These are phyloP conservation scores for Kodamaea arcana DNA, from an alignment of 1,139 yeast species.

Conservation along the genomic window DNA sequence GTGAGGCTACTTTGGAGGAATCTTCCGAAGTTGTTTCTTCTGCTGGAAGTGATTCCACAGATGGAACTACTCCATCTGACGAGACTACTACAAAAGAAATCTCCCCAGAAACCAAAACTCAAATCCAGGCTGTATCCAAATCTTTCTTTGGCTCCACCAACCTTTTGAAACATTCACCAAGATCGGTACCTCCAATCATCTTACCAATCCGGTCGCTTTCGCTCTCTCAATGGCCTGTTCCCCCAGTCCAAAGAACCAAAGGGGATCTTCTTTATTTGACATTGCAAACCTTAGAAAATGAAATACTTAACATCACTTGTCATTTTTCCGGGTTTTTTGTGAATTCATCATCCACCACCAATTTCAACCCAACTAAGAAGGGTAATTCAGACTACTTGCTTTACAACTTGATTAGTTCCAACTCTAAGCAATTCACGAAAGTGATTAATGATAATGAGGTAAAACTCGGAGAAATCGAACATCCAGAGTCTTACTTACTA, in stretches of 20 bases:
- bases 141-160: constrained; percentile 4
- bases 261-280: constrained; percentile 83
- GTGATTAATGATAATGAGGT: constrained; percentile 39
- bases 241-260: constrained; percentile 53
- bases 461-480: constrained; percentile 42
- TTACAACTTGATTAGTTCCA: constrained; percentile 45
- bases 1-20: constrained; percentile 11
- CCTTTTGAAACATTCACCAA: constrained; percentile 7
- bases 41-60: not conserved
- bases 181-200: not conserved
- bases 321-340: constrained; percentile 75
- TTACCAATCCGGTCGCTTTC: constrained; percentile 51
- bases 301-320: constrained; percentile 72
- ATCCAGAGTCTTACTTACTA: constrained; percentile 52
- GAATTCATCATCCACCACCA: constrained; percentile 60
- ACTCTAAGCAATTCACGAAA: constrained; percentile 52
- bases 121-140: constrained; percentile 4
- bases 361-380: constrained; percentile 62
- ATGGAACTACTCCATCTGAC: constrained; percentile 7
- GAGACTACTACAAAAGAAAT: constrained; percentile 7
- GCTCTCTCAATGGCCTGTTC: constrained; percentile 83
- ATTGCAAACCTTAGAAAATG: constrained; percentile 76
- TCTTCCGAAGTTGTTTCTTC: constrained; percentile 6
- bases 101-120: constrained; percentile 12
- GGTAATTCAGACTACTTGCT: constrained; percentile 44